A percentile compares a stretch with the other conserved stretches of the same genome.
Evolutionary conservation across 2,329 filamentous ascomycete genomes (phyloP).

Genomic region (Trichoderma gracile): DNA sequence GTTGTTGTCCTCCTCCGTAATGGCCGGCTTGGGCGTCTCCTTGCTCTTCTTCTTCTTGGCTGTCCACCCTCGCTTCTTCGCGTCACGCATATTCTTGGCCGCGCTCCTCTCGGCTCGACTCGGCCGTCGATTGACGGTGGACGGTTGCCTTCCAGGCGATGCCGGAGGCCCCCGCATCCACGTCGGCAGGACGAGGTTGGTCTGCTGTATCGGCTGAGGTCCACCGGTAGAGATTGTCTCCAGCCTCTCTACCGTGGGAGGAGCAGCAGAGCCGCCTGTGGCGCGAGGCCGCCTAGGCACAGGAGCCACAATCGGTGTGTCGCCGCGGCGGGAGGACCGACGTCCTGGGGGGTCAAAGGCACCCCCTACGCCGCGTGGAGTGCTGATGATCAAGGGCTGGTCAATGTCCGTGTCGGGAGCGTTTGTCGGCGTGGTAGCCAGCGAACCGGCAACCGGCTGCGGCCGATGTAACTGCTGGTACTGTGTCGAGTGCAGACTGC

Average conservation of each 20-base stretch:
- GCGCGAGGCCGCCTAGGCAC: conserved; percentile 53
- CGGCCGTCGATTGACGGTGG: conserved; percentile 49
- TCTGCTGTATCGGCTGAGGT: conserved; percentile 27
- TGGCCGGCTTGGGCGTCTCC: conserved; percentile 22
- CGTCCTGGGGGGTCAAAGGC: conserved; percentile 51
- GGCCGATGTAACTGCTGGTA: neutral
- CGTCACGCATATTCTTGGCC: conserved; percentile 63
- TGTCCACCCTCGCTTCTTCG: conserved; percentile 59
- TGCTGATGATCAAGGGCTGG: conserved; percentile 62
- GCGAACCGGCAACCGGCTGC: conserved; percentile 12
- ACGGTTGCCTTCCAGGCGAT: conserved; percentile 41
- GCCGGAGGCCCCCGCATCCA: conserved; percentile 43
- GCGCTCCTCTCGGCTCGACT: conserved; percentile 62
- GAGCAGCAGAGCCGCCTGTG: conserved; percentile 35
- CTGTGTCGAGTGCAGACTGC: conserved; percentile 38
- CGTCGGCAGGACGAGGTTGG: conserved; percentile 33
- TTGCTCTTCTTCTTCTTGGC: conserved; percentile 44
- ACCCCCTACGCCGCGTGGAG: conserved; percentile 56
- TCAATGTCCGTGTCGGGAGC: conserved; percentile 40
- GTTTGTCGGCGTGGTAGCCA: neutral
- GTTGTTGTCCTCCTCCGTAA: conserved; percentile 38
- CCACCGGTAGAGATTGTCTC: conserved; percentile 55
- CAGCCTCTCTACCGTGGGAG: conserved; percentile 54
- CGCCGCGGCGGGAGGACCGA: conserved; percentile 39
- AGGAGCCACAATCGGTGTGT: conserved; percentile 54